Base-by-base conservation (phyloP, 164 flowering plant species). In the Akebia trifoliata region DNA sequence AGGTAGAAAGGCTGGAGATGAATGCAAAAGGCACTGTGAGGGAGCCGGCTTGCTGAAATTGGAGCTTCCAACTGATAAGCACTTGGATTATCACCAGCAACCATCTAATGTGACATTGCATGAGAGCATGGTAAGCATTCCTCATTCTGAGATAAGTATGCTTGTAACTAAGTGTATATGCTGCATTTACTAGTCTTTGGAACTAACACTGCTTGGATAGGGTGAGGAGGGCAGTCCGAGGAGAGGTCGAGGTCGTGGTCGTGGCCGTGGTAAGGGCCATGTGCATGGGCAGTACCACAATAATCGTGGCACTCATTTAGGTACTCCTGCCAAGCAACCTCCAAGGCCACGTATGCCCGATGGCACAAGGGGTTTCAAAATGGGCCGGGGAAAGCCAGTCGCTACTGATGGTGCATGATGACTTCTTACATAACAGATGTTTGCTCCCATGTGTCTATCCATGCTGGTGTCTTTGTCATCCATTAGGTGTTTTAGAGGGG, bases 331-430 rank as follows among this genome's bases (percentile, higher is more conserved):
- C 29, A 81, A 78, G 68, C 89, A 74, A 26, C 93, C 85, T 54
- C 94, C 87, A 1, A 90, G 94, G 18, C 94, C 94, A 1, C 82
- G 90, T 7, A 86, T 86, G 94, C 94, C 94, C 15, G 94, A 86
- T 63, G 94, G 94, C 7, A 86, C 94, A 18, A 70, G 78, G 62
- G 94, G 94, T 40, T 86, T 86, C 38, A 49, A 87, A 0, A 68
- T 80, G 71, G 94, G 94, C 24, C 74, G 94, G 17, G 94, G 94
- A 56, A 86, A 80, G 71, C 82, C 87, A 48, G 32, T 76, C 18
- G 38, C 68, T 3, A 64, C 70, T 22, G 66, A 61, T 62, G 65
- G 37, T 14, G 36, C 63, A 4, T 64, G 46, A 57, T 9, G 10
- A 35, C 36, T 10, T 61, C n/a, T n/a, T n/a, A n/a, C n/a, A n/a